Base-by-base conservation (phyloP, 164 flowering plant genomes). In the Echeveria elegans region DNA sequence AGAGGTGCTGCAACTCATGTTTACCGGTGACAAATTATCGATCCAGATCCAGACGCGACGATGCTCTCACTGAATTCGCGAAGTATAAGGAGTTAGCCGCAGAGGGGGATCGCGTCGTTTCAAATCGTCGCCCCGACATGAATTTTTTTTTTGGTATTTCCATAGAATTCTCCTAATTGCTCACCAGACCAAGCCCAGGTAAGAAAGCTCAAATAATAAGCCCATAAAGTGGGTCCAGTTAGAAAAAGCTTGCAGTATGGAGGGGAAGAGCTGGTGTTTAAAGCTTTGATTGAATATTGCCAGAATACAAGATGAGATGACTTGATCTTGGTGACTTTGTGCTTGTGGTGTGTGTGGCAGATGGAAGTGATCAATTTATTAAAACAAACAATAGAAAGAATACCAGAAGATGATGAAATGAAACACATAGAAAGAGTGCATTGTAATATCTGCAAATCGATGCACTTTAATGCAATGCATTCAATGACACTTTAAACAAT, bases 401-500 rank as follows among this genome's bases (percentile, higher is more conserved):
- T 41, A n/a, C n/a, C n/a, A n/a, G n/a, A n/a, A n/a, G n/a, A n/a
- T n/a, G n/a, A n/a, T n/a, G n/a, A n/a, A n/a, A n/a, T 41, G 14
- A 5, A 41, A 5, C 10, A 41, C 16, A 14, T 12, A 41, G 45
- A 41, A 16, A 4, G 56, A 21, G 1, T 56, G 19, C 19, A 11
- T 28, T 56, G 34, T 29, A 56, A 56, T n/a, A n/a, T 56, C 61
- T 56, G 61, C 61, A 28, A 56, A 16, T 6, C 11, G 32, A 26
- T 56, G 61, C 32, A 56, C 5, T 28, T 56, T 29, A 56, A 56
- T 11, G 61, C 61, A 28, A 56, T 26, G 61, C 61, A 56, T 56
- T 56, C 61, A 56, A 56, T 53, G 29, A 4, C 15, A 43, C 15
- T 1, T 5, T 26, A 24, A 23, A 23, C 10, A 52, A 21, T 32